phyloP scores from a whole-genome alignment of 2,329 filamentous ascomycete species.

The Fusarium sp. region DNA sequence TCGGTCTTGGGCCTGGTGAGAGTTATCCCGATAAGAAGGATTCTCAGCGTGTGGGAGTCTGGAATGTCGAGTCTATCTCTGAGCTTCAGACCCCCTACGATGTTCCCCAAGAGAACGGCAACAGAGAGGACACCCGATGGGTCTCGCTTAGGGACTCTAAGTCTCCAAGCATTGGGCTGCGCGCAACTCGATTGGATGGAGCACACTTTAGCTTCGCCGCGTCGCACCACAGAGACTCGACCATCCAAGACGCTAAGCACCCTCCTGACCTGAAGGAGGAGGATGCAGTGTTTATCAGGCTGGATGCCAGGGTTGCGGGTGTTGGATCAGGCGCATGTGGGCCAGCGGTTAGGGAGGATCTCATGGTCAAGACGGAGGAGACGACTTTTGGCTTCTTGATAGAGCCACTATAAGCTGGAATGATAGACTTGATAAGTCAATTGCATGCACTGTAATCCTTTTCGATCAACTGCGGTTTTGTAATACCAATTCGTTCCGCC shows the following conservation, averaged over 20 bases:
- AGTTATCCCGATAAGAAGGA: conserved; percentile 74
- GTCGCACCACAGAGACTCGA: conserved; percentile 66
- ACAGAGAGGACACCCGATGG: conserved; percentile 73
- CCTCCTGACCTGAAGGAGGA: conserved; percentile 72
- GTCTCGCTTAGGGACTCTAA: conserved; percentile 56
- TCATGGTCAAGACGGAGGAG: conserved; percentile 59
- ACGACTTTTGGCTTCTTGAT: conserved; percentile 60
- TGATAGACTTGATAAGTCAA: conserved; percentile 7
- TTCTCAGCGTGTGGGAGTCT: conserved; percentile 69
- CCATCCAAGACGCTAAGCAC: conserved; percentile 72
- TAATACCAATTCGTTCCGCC: too few species aligned
- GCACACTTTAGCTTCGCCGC: conserved; percentile 67
- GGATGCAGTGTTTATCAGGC: conserved; percentile 59
- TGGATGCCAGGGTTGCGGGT: conserved; percentile 64
- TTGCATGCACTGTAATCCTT: not conserved
- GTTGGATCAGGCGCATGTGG: conserved; percentile 66
- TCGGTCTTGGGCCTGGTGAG: conserved; percentile 75
- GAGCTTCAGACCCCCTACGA: conserved; percentile 73
- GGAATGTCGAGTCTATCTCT: conserved; percentile 57
- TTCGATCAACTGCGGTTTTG: not conserved
- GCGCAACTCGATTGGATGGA: conserved; percentile 37
- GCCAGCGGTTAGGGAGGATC: conserved; percentile 62
- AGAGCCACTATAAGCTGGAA: conserved; percentile 45
- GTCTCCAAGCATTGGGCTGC: conserved; percentile 36
- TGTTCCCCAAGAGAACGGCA: conserved; percentile 78